These are phyloP conservation scores for Ecytonucleospora hepatopenaei DNA, from an alignment of 371 early-diverging fungal species.

Conservation along the genomic window DNA sequence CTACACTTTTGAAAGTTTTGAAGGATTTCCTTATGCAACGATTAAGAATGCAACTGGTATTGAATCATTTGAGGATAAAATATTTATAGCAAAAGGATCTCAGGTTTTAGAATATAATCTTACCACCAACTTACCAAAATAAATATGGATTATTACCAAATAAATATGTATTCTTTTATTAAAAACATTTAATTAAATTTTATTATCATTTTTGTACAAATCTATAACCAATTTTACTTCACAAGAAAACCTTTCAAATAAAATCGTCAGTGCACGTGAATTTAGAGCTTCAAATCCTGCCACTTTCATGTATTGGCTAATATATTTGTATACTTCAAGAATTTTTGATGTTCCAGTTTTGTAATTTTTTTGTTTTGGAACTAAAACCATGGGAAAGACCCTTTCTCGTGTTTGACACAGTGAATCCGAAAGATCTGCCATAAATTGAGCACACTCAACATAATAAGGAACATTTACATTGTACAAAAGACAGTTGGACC, in stretches of 20 bases:
- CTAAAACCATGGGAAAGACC: neutral
- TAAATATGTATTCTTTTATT: too few species aligned
- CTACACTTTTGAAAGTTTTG: neutral
- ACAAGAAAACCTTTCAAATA: neutral
- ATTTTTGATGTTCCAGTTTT: neutral
- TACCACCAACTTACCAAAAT: too few species aligned
- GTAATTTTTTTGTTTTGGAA: neutral
- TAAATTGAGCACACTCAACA: slow-evolving; percentile 27
- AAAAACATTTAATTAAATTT: too few species aligned
- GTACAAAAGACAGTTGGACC: slow-evolving; percentile 44
- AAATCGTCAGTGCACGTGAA: neutral
- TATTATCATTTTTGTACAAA: neutral
- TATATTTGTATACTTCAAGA: neutral
- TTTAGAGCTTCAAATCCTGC: neutral
- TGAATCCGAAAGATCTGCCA: slow-evolving; percentile 15
- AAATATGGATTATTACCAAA: too few species aligned
- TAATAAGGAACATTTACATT: slow-evolving; percentile 32
- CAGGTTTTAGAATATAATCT: neutral
- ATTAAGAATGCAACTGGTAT: neutral
- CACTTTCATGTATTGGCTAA: neutral
- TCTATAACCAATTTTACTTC: neutral
- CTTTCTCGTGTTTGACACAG: neutral
- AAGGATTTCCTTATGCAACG: neutral
- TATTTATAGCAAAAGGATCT: neutral
- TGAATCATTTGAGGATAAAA: neutral